These are phyloP conservation scores for Diplotaxis tenuifolia DNA, from an alignment of 345 rosid genomes.

Conservation along the genomic window DNA sequence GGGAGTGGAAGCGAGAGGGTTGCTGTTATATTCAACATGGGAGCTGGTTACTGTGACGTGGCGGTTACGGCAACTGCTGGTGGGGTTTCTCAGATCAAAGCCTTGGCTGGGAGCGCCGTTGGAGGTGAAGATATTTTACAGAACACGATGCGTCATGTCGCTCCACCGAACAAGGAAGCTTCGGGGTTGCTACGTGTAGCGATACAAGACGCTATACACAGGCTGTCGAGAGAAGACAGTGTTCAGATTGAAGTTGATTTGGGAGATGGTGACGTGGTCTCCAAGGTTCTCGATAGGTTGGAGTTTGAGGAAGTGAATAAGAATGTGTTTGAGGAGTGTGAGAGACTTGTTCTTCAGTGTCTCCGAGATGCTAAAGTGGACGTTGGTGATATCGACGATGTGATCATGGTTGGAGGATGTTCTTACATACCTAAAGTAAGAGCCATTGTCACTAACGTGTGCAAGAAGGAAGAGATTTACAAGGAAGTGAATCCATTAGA, in stretches of 20 bases:
- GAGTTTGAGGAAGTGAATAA: constrained; percentile 77
- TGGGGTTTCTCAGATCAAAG: constrained; percentile 90
- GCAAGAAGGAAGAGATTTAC: constrained; percentile 60
- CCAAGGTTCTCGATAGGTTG: constrained; percentile 45
- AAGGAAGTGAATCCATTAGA: constrained; percentile 57
- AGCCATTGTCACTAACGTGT: constrained; percentile 43
- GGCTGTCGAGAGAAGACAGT: constrained; percentile 48
- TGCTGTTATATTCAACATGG: constrained; percentile 81
- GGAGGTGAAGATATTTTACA: constrained; percentile 92
- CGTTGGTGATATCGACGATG: constrained; percentile 52
- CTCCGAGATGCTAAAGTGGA: constrained; percentile 66
- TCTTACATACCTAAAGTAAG: constrained; percentile 61
- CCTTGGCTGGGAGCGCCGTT: constrained; percentile 59
- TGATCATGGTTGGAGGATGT: constrained; percentile 87
- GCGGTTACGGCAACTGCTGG: constrained; percentile 83
- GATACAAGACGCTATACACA: constrained; percentile 71
- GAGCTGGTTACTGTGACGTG: constrained; percentile 87
- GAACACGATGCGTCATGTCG: constrained; percentile 58
- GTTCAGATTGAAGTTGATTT: constrained; percentile 65
- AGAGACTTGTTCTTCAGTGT: constrained; percentile 59
- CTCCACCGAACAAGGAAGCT: constrained; percentile 44
- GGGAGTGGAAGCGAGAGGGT: constrained; percentile 82
- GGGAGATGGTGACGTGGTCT: constrained; percentile 55
- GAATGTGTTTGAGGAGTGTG: constrained; percentile 58
- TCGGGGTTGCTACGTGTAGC: constrained; percentile 67